Evolutionary conservation across 345 rosid species (phyloP).

Genomic region (Salix udensis): DNA sequence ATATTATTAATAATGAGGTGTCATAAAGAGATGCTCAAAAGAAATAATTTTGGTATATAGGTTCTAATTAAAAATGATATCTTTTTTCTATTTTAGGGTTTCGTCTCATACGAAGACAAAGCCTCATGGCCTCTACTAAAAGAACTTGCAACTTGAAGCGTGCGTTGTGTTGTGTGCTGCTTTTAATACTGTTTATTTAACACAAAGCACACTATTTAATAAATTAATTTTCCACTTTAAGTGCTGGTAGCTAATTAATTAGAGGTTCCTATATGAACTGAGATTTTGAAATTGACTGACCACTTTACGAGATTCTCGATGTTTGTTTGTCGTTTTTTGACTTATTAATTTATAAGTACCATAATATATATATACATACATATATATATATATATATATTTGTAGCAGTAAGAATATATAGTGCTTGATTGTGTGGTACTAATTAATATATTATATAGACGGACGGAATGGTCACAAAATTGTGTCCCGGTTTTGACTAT

Average conservation of each 20-base stretch:
- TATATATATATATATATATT: no score
- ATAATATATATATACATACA: neutral
- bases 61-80: neutral
- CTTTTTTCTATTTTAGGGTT: constrained; percentile 9
- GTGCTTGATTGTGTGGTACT: neutral
- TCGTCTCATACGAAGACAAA: constrained; percentile 15
- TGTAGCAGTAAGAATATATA: no score
- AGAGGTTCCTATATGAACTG: neutral
- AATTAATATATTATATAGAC: no score
- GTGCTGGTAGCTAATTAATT: neutral
- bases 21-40: neutral
- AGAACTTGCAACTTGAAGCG: constrained; percentile 18
- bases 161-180: neutral
- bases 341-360: neutral
- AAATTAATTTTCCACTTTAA: neutral
- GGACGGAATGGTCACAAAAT: no score
- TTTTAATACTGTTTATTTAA: neutral
- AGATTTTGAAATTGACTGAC: neutral
- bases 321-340: neutral
- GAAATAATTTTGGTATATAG: neutral
- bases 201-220: no score
- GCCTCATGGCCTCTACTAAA: constrained; percentile 12
- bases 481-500: neutral
- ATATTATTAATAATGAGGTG: neutral
- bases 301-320: neutral